These are phyloP conservation scores for Chrysoporthe austroafricana DNA, from an alignment of 2,329 filamentous ascomycete species.

Conservation along the genomic window DNA sequence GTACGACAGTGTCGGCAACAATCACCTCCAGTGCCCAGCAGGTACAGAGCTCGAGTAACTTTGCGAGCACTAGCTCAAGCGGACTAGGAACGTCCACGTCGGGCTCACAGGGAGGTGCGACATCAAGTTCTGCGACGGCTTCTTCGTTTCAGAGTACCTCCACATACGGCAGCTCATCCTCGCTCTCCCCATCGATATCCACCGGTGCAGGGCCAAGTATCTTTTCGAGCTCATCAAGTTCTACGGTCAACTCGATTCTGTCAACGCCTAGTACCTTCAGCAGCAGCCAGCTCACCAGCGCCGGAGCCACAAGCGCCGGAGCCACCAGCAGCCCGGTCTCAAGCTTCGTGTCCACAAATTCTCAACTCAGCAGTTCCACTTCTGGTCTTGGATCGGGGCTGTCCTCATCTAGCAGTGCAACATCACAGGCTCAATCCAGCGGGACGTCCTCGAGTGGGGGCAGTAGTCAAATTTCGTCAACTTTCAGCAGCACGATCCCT, in stretches of 20 bases:
- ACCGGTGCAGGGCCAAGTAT: too few relatives aligned
- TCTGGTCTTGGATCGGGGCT: background rate
- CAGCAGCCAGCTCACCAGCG: background rate
- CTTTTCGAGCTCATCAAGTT: background rate
- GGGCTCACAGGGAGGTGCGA: background rate
- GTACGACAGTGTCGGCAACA: background rate
- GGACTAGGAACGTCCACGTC: background rate
- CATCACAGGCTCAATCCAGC: background rate
- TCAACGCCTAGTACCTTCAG: background rate
- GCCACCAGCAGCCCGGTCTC: background rate
- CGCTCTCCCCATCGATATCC: too few relatives aligned
- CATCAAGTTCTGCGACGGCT: background rate
- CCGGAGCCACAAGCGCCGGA: background rate
- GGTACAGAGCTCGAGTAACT: background rate
- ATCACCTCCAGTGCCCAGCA: background rate
- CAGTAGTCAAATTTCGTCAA: background rate
- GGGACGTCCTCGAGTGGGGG: background rate
- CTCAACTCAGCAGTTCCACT: conserved; percentile 1
- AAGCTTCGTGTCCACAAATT: background rate
- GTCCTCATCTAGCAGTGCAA: background rate
- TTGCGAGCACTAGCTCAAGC: background rate
- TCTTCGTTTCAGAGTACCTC: background rate
- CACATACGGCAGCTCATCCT: too few relatives aligned
- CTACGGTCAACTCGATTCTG: background rate
- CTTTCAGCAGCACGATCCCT: background rate